Conservation (phyloP, 352 stramenopile genomes). For the Pythium inflatum region DNA sequence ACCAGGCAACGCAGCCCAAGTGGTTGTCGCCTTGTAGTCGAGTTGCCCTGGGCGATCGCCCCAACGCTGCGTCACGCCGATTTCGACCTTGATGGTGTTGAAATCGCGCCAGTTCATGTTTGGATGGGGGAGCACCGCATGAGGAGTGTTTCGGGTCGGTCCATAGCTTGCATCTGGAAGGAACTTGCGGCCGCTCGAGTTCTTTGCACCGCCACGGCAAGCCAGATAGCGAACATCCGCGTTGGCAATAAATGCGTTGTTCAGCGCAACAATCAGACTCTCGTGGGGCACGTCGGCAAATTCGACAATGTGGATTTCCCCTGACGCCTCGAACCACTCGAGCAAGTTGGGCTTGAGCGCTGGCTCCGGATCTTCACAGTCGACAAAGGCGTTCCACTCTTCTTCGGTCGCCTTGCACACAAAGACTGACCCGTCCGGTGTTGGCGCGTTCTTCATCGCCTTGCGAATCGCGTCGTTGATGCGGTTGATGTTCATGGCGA, state of each 20-base stretch:
- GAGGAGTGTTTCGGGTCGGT: too few relatives aligned
- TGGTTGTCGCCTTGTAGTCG: slow-evolving; percentile 42
- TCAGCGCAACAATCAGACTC: too few relatives aligned
- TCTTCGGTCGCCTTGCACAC: background rate
- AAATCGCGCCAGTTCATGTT: too few relatives aligned
- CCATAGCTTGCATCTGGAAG: slow-evolving; percentile 36
- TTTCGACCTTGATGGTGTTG: slow-evolving; percentile 47
- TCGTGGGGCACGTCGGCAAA: slow-evolving; percentile 37
- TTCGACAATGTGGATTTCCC: slow-evolving; percentile 45
- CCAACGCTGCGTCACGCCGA: slow-evolving; percentile 43
- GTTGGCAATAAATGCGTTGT: slow-evolving; percentile 25
- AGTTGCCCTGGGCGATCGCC: slow-evolving; percentile 43
- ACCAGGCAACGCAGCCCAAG: slow-evolving; percentile 43
- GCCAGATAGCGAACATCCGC: slow-evolving; percentile 12
- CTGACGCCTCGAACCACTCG: slow-evolving; percentile 40
- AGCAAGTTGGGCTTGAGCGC: slow-evolving; percentile 31
- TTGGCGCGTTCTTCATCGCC: background rate
- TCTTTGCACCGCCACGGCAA: too few relatives aligned
- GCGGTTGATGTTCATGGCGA: background rate
- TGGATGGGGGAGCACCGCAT: too few relatives aligned
- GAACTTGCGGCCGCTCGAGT: slow-evolving; percentile 37
- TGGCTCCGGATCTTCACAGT: background rate
- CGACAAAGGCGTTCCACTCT: background rate
- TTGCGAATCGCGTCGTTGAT: background rate
- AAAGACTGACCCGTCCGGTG: background rate